phyloP scores from a whole-genome alignment of 2,329 filamentous ascomycete genomes.

The Diaporthe longicolla region DNA sequence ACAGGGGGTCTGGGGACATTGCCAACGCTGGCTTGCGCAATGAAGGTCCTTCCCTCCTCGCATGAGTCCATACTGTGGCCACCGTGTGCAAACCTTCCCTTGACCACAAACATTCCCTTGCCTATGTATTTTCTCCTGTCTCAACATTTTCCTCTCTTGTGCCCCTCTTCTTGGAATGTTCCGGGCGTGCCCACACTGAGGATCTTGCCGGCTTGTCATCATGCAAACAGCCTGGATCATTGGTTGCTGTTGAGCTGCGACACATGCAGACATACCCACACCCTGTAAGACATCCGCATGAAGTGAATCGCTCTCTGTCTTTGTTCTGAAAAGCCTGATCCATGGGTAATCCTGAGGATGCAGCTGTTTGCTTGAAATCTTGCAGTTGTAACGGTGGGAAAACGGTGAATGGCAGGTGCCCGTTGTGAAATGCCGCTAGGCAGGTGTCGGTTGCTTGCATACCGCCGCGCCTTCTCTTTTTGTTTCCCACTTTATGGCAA shows the following conservation, averaged over 20 bases:
- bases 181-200: not conserved
- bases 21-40: too few relatives aligned
- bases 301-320: too few relatives aligned
- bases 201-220: not conserved
- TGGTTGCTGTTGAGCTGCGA: too few relatives aligned
- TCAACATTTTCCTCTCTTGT: not conserved
- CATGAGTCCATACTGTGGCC: not conserved
- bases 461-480: not conserved
- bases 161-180: too few relatives aligned
- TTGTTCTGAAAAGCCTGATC: too few relatives aligned
- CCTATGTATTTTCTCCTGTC: too few relatives aligned
- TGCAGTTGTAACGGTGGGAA: not conserved
- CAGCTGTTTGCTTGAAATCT: not conserved
- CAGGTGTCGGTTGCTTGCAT: constrained; percentile 16
- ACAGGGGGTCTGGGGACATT: too few relatives aligned
- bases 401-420: not conserved
- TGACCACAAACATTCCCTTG: not conserved
- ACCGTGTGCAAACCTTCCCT: not conserved
- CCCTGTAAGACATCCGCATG: not conserved
- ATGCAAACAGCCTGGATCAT: not conserved
- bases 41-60: not conserved
- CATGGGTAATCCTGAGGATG: too few relatives aligned
- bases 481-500: not conserved
- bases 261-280: not conserved
- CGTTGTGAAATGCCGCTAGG: not conserved